Evolutionary conservation across 192 early-diverging fungal genomes (phyloP).

Genomic region (Coemansia sp.): DNA sequence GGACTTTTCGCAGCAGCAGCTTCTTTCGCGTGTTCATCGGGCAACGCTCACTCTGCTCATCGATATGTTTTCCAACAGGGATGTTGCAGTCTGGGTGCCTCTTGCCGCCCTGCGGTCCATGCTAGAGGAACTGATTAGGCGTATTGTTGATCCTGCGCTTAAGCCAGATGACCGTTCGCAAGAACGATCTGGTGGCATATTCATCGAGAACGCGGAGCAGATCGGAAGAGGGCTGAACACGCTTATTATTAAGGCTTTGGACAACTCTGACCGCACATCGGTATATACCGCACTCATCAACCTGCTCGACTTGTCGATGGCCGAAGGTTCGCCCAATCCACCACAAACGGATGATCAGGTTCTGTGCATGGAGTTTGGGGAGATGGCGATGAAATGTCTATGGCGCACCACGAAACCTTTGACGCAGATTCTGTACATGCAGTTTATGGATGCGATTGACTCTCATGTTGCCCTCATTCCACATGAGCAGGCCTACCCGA

Average conservation of each 20-base stretch:
- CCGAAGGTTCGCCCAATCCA: slow-evolving; percentile 56
- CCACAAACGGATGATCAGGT: slow-evolving; percentile 52
- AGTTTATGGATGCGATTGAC: slow-evolving; percentile 62
- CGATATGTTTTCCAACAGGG: slow-evolving; percentile 68
- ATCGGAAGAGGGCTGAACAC: slow-evolving; percentile 63
- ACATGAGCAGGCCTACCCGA: slow-evolving; percentile 1
- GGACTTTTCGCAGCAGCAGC: slow-evolving; percentile 20
- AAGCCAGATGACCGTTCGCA: slow-evolving; percentile 35
- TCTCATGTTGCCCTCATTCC: slow-evolving; percentile 11
- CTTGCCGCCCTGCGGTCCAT: slow-evolving; percentile 66
- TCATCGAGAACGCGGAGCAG: neutral
- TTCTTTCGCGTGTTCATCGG: slow-evolving; percentile 72
- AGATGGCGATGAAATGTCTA: slow-evolving; percentile 93
- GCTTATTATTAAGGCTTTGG: slow-evolving; percentile 87
- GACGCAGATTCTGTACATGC: slow-evolving; percentile 63
- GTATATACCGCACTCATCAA: slow-evolving; percentile 74
- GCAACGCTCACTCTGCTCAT: slow-evolving; percentile 61
- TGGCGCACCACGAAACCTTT: slow-evolving; percentile 94
- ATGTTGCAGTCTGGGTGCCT: slow-evolving; percentile 65
- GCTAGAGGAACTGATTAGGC: slow-evolving; percentile 73
- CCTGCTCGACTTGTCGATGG: slow-evolving; percentile 61
- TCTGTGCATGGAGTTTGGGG: slow-evolving; percentile 71
- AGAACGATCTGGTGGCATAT: neutral
- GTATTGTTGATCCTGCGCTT: slow-evolving; percentile 78
- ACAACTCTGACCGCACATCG: slow-evolving; percentile 82